Base-by-base conservation (phyloP, 2,329 filamentous ascomycete species). In the Hypoxylon rubiginosum region DNA sequence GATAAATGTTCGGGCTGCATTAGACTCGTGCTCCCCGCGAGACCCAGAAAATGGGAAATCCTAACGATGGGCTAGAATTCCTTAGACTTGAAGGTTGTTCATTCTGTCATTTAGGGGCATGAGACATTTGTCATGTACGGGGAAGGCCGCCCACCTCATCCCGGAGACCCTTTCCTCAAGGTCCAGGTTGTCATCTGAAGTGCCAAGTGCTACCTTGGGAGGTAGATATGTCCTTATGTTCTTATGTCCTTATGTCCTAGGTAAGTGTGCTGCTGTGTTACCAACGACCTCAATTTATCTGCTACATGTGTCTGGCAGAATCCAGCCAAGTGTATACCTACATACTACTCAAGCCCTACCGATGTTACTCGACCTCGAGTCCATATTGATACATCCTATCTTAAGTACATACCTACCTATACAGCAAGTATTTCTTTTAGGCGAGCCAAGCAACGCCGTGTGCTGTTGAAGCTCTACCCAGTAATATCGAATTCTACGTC, bases 61-160 rank as follows among this genome's bases (percentile, higher is more conserved):
- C 34, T 21, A 50, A 21, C 41, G 21, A 57, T 32, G 39, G 45
- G 19, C 49, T 63, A 32, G 51, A 32, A 19, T 30, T 30, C 32
- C 32, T 10, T 34, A n/a, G n/a, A n/a, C n/a, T n/a, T n/a, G n/a
- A n/a, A n/a, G n/a, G n/a, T n/a, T n/a, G n/a, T n/a, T n/a, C n/a
- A n/a, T n/a, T n/a, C 1, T 52, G n/a, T n/a, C 3, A 17, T 8
- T 4, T n/a, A 43, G 8, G 21, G 10, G 4, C 4, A 11, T 36
- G 49, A 58, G 45, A 48, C 43, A 51, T 57, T 19, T 63, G 61
- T 64, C 60, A 67, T 61, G 34, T 48, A 17, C 11, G 41, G 10
- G 55, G 46, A 43, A 56, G 34, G 36, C 54, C 32, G 34, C 39
- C 34, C 26, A 34, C 15, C 10, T 19, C 34, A 41, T 48, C 48